Conservation (phyloP, 306 rosid genomes). For the Lathyrus sativus region DNA sequence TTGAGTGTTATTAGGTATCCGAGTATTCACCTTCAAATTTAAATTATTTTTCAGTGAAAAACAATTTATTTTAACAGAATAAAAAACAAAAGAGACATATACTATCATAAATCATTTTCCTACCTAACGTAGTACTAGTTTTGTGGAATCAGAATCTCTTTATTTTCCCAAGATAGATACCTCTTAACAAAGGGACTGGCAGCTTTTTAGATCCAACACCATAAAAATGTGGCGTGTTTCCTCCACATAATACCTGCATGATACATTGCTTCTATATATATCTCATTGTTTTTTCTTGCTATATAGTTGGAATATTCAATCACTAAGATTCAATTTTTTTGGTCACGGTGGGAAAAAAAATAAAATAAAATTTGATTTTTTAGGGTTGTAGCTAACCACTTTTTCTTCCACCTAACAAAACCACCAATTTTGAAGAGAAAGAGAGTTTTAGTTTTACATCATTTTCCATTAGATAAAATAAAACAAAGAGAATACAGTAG, state of each 20-base stretch:
- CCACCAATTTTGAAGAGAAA: background rate
- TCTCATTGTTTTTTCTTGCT: background rate
- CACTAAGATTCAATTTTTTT: constrained; percentile 17
- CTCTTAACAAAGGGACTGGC: constrained; percentile 5
- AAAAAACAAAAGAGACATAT: no score
- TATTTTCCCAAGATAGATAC: constrained; percentile 22
- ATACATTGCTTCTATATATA: background rate
- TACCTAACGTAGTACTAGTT: background rate
- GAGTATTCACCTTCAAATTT: no score
- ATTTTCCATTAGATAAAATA: background rate
- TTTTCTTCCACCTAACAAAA: constrained; percentile 7
- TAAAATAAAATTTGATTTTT: no score
- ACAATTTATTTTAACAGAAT: no score
- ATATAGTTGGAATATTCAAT: background rate
- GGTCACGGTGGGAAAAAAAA: no score
- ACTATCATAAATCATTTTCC: background rate
- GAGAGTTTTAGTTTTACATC: background rate
- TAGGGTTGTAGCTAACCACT: background rate
- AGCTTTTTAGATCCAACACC: constrained; percentile 1
- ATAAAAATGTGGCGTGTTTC: constrained; percentile 28
- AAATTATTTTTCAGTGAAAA: no score
- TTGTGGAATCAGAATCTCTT: constrained; percentile 32
- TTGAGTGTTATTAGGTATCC: no score
- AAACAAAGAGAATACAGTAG: background rate
- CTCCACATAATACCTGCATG: constrained; percentile 13